Evolutionary conservation across 257 asterid genomes (phyloP).

Genomic region (Scutellaria minor): DNA sequence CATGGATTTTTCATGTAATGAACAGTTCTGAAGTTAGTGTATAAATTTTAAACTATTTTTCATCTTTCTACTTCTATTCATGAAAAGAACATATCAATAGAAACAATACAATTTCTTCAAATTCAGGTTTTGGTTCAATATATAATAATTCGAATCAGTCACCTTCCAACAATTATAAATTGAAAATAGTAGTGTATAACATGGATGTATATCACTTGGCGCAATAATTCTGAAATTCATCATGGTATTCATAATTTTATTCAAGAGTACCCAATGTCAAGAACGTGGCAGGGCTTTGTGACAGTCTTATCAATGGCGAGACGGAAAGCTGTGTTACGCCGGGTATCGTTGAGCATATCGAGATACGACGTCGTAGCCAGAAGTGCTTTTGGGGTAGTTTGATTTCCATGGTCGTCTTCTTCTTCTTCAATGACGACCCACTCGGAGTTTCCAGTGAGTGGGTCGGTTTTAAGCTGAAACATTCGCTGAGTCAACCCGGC

Average conservation of each 20-base stretch:
- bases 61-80: neutral
- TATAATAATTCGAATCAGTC: neutral
- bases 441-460: conserved; percentile 83
- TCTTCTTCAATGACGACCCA: conserved; percentile 79
- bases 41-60: neutral
- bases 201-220: neutral
- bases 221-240: neutral
- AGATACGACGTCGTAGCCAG: conserved; percentile 81
- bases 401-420: conserved; percentile 42
- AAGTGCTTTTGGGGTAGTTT: conserved; percentile 50
- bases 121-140: neutral
- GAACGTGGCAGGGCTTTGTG: conserved; percentile 86
- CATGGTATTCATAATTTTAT: neutral
- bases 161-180: neutral
- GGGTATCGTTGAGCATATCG: conserved; percentile 91
- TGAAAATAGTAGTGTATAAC: neutral
- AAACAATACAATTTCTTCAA: neutral
- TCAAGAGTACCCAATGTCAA: conserved; percentile 79
- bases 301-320: conserved; percentile 81
- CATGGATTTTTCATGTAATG: neutral
- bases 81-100: neutral
- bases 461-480: conserved; percentile 81
- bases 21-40: neutral
- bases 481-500: conserved; percentile 49
- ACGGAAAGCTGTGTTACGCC: conserved; percentile 70